Evolutionary conservation across 164 flowering plant species (phyloP).

Genomic region (Vitis rupestris): DNA sequence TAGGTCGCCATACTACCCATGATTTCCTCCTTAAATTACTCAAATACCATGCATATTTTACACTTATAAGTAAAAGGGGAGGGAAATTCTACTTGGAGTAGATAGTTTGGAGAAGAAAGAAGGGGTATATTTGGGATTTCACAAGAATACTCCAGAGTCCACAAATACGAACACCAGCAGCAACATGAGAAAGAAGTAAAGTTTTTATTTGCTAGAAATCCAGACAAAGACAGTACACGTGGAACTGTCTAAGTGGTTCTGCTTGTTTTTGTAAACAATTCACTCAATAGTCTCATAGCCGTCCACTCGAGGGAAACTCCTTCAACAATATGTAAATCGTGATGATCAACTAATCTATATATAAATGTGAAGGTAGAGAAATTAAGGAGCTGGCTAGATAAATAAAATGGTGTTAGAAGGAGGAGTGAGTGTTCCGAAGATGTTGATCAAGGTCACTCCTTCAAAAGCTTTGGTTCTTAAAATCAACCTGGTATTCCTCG

Average conservation of each 20-base stretch:
- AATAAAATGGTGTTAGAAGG: slow-evolving; percentile 18
- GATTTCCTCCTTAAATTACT: background rate
- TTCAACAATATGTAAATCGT: too few relatives aligned
- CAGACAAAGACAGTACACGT: slow-evolving; percentile 29
- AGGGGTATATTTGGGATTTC: background rate
- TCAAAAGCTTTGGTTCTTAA: slow-evolving; percentile 64
- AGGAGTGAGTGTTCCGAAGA: slow-evolving; percentile 20
- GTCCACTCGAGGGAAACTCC: too few relatives aligned
- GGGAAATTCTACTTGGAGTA: too few relatives aligned
- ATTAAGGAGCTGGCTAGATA: too few relatives aligned
- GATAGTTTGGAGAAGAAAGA: background rate
- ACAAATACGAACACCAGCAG: background rate
- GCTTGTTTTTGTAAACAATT: too few relatives aligned
- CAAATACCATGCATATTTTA: too few relatives aligned
- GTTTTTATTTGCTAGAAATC: slow-evolving; percentile 19
- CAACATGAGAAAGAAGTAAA: slow-evolving; percentile 3
- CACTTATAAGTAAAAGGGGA: too few relatives aligned
- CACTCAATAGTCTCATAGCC: too few relatives aligned
- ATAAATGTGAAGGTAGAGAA: too few relatives aligned
- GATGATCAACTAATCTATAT: too few relatives aligned
- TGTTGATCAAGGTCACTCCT: slow-evolving; percentile 44
- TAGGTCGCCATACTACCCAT: background rate
- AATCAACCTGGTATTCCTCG: slow-evolving; percentile 66
- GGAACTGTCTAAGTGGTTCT: slow-evolving; percentile 33
- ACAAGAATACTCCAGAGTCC: background rate